A percentile compares a stretch with the other conserved stretches of the same genome.
Conservation (phyloP, 805 yeast species). For the Tetrapisispora taiwanensis region DNA sequence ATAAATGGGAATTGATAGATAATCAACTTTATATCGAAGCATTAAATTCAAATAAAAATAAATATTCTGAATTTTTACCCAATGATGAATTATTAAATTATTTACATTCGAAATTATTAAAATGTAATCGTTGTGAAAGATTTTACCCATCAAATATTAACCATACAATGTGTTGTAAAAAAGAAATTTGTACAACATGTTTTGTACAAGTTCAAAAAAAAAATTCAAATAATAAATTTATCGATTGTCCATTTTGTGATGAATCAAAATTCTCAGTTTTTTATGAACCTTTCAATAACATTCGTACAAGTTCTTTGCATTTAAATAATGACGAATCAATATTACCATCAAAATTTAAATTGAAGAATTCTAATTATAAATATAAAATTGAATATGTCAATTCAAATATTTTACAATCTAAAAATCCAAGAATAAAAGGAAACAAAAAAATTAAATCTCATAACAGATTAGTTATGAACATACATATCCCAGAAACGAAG, state of each 20-base stretch:
- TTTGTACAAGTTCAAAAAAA: conserved; percentile 78
- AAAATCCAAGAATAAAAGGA: background rate
- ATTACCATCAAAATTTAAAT: conserved; percentile 1
- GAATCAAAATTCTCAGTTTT: background rate
- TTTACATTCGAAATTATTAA: conserved; percentile 59
- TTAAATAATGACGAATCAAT: background rate
- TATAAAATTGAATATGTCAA: background rate
- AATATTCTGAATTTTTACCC: background rate
- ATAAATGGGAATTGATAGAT: background rate
- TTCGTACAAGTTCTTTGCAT: background rate
- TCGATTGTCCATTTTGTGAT: background rate
- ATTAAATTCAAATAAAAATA: background rate
- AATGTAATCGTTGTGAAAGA: conserved; percentile 90
- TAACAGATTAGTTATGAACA: conserved; percentile 6
- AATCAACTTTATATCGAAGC: background rate
- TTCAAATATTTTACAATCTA: background rate
- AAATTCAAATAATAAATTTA: conserved; percentile 44
- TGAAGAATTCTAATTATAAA: background rate
- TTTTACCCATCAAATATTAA: conserved; percentile 23
- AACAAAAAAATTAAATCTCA: background rate
- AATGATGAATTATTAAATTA: conserved; percentile 35
- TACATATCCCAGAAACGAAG: background rate
- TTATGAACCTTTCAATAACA: background rate
- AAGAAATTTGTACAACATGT: conserved; percentile 52
- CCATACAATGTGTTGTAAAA: conserved; percentile 1